Base-by-base conservation (phyloP, 1,284 basidiomycete genomes). In the Sanghuangporus weigelae region DNA sequence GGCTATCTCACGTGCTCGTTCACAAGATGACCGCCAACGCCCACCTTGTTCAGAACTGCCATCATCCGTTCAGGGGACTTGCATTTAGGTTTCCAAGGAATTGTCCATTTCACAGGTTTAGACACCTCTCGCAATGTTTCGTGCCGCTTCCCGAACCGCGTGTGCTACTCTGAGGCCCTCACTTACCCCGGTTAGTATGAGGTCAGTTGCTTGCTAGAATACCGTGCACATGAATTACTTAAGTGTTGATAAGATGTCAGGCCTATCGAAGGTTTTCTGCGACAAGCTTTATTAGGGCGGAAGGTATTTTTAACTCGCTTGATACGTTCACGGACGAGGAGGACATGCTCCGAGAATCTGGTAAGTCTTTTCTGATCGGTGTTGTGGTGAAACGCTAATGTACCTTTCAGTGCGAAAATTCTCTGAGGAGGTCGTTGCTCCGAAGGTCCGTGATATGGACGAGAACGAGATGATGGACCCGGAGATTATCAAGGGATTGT, bases 381-480 rank as follows among this genome's bases (percentile, higher is more conserved):
- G 14, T 8, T 35, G 51, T 36, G 38, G 16, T 31, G 50, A n/a
- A n/a, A 57, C 21, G 11, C 16, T 7, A n/a, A 12, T 46, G 23
- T 8, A 53, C 16, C 7, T 56, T 19, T 19, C 67, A 94, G 95
- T 97, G 26, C 83, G 84, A 71, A 87, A 91, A 48, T 98, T 98
- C 69, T 93, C 96, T 0, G 80, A 85, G 65, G 95, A 98, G 62
- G 88, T 96, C 39, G 86, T 99, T 23, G 91, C 78, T 10, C 96
- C 97, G 53, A 93, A 87, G 73, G 96, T 98, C 62, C 85, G 89
- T 48, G 93, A 95, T 72, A 99, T 99, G 97, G 96, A 99, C 74
- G 96, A 99, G 81, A 90, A 89, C 60, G 97, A 99, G 77, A 80
- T 79, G 71, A 99, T 99, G 97, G 95, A 98, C 74, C 87, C 92